These are phyloP conservation scores for Sporisorium exsertum DNA, from an alignment of 1,284 basidiomycete species.

Conservation along the genomic window DNA sequence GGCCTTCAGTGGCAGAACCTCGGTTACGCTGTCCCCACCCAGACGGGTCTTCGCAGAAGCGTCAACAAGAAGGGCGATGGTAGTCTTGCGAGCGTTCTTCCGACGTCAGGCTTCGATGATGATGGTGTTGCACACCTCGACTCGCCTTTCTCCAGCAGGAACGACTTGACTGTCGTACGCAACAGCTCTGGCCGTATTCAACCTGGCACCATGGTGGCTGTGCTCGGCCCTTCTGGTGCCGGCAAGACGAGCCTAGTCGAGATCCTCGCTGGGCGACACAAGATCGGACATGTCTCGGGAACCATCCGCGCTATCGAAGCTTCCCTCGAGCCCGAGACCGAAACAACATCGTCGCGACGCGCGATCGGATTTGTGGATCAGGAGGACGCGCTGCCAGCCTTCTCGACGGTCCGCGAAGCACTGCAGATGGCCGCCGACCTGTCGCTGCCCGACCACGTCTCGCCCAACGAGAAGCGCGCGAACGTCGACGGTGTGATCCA, in stretches of 20 bases:
- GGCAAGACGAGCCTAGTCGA: conserved; percentile 62
- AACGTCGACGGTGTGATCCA: conserved; percentile 41
- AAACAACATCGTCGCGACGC: conserved; percentile 8
- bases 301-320: conserved; percentile 28
- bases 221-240: conserved; percentile 59
- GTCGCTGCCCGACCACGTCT: conserved; percentile 52
- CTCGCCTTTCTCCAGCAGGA: conserved; percentile 1
- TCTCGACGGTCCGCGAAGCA: conserved; percentile 58
- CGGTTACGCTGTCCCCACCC: conserved; percentile 33
- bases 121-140: conserved; percentile 17
- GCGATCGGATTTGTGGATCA: conserved; percentile 58
- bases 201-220: conserved; percentile 53
- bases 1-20: conserved; percentile 54
- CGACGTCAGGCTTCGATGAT: conserved; percentile 8
- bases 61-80: conserved; percentile 1
- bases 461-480: conserved; percentile 28
- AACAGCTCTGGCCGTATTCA: conserved; percentile 45
- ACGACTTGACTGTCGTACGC: conserved; percentile 15
- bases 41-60: conserved; percentile 7
- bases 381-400: conserved; percentile 54
- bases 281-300: conserved; percentile 45
- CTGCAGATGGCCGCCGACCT: conserved; percentile 56
- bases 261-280: conserved; percentile 55
- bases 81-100: not conserved
- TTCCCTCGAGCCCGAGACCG: not conserved